These are phyloP conservation scores for Tarenaya hassleriana DNA, from an alignment of 345 rosid species.

Conservation along the genomic window DNA sequence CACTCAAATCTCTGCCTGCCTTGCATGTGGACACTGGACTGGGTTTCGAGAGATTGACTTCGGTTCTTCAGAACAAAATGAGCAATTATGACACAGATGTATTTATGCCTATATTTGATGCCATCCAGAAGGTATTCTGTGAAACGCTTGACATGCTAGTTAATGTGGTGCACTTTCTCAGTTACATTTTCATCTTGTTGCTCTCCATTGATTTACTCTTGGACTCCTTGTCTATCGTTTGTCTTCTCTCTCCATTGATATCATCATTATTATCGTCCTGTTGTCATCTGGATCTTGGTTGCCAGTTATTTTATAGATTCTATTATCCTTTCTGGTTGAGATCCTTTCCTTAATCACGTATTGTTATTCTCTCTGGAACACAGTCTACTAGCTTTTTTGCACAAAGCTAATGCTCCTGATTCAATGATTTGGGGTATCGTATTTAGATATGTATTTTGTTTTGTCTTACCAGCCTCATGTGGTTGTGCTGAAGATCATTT, in stretches of 20 bases:
- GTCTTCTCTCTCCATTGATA: not conserved
- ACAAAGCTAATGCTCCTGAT: not conserved
- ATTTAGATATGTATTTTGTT: not conserved
- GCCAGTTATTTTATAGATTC: constrained; percentile 15
- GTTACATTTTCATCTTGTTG: constrained; percentile 2
- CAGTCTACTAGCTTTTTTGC: not conserved
- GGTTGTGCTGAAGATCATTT: constrained; percentile 8
- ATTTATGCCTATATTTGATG: constrained; percentile 84
- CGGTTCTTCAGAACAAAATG: constrained; percentile 90
- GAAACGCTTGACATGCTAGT: constrained; percentile 1
- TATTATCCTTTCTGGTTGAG: not conserved
- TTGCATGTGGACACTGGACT: constrained; percentile 98
- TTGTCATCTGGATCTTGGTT: constrained; percentile 6
- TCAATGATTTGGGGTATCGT: not conserved
- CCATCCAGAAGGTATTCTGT: constrained; percentile 65
- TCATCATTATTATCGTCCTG: not conserved
- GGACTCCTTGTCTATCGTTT: no score
- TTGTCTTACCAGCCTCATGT: not conserved
- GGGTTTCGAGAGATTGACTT: constrained; percentile 96
- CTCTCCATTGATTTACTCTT: no score
- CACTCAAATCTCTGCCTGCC: constrained; percentile 81
- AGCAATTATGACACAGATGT: constrained; percentile 99
- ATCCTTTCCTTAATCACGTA: not conserved
- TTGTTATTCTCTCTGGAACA: not conserved
- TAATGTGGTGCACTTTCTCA: constrained; percentile 5